Base-by-base conservation (phyloP, 352 stramenopile species). In the Stramenopiles sp. region DNA sequence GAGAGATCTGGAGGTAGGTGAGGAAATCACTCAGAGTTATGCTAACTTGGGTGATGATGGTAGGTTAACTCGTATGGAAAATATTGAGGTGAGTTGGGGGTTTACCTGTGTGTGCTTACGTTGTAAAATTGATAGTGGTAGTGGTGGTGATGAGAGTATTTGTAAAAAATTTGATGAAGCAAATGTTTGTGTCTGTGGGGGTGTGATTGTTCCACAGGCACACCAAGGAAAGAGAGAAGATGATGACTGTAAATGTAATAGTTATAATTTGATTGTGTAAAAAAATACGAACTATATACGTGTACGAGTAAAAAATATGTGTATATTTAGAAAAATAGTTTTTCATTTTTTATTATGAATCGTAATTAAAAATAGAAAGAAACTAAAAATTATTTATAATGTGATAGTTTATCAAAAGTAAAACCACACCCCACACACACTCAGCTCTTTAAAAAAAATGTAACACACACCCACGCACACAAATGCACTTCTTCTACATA, bases 31-130 rank as follows among this genome's bases (percentile, higher is more conserved):
- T 33, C 65, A 76, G 13, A 13, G 4, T 4, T 76, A 76, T 13
- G 65, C 65, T 13, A 76, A 76, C 13, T 76, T 76, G 65, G 31
- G 31, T 13, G 65, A 33, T 33, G 65, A 76, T 76, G 65, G 65
- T 20, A 31, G 13, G 13, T 20, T 76, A 13, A 76, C 30, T 13
- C 65, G 65, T 4, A 4, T 13, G 13, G 65, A 76, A 20, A 76
- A 76, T 76, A 33, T 76, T 33, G 4, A 33, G 13, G 31, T 20
- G 4, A 76, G 65, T 76, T 76, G 65, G 65, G 65, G 65, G 4
- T 76, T 76, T 33, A 20, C 13, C 4, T 76, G 65, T 13, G 13
- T 13, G 31, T 76, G 65, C 13, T 7, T 76, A 7, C 4, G 65
- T 13, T 76, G 65, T 13, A 20, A 76, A 13, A 7, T 33, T 76